A percentile compares a stretch with the other conserved stretches of the same genome.
These are phyloP conservation scores for Colletotrichum liaoningense DNA, from an alignment of 2,329 filamentous ascomycete species.

Conservation along the genomic window DNA sequence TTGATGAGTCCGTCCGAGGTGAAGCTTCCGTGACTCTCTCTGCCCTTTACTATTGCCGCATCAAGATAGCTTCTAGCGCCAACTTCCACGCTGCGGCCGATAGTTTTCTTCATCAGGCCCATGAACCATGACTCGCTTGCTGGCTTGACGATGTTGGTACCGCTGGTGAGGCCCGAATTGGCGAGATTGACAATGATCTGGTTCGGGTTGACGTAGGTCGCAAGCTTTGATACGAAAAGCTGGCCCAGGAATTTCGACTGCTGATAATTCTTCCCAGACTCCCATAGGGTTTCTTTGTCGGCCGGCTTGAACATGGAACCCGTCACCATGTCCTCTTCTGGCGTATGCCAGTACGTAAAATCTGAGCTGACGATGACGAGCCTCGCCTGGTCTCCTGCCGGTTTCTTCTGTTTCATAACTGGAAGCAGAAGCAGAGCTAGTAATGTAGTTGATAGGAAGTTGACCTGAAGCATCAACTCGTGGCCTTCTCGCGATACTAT, in stretches of 20 bases:
- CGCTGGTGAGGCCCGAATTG: conserved; percentile 56
- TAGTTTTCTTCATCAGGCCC: conserved; percentile 37
- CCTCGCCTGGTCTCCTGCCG: conserved; percentile 37
- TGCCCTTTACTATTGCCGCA: conserved; percentile 55
- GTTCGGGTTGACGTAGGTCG: conserved; percentile 49
- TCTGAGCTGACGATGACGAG: conserved; percentile 48
- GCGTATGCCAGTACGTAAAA: conserved; percentile 37
- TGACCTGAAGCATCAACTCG: conserved; percentile 42
- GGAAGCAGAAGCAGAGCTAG: conserved; percentile 39
- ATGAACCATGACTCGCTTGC: conserved; percentile 36
- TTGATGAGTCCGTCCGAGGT: conserved; percentile 57
- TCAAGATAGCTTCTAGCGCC: conserved; percentile 60
- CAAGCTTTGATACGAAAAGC: conserved; percentile 50
- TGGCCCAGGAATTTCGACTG: conserved; percentile 46
- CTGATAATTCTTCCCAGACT: conserved; percentile 39
- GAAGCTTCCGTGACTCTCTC: conserved; percentile 61
- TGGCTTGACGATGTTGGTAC: conserved; percentile 52
- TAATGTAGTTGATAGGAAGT: conserved; percentile 43
- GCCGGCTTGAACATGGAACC: conserved; percentile 42
- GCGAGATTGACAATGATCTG: conserved; percentile 59
- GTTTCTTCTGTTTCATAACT: conserved; percentile 36
- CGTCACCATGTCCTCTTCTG: conserved; percentile 38
- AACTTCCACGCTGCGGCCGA: conserved; percentile 45
- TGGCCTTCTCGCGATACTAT: conserved; percentile 36
- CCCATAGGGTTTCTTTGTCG: conserved; percentile 44